phyloP scores from a whole-genome alignment of 495 filamentous ascomycete genomes.

The Neurospora sp. region DNA sequence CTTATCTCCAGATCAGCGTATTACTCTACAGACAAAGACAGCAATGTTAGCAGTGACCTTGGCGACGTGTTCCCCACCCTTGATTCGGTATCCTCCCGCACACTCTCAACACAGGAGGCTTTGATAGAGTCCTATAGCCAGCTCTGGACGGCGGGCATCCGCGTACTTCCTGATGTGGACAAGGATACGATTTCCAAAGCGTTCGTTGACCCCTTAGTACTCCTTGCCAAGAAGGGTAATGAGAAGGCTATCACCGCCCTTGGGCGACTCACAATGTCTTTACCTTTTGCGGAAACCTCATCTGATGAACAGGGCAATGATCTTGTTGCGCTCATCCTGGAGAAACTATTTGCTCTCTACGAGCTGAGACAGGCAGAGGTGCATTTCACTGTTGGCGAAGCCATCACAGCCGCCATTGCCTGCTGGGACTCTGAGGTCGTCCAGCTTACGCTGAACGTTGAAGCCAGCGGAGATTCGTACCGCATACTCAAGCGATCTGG shows the following conservation, averaged over 20 bases:
- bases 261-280: constrained; percentile 53
- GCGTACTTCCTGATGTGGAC: not conserved
- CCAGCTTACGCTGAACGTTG: constrained; percentile 38
- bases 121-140: constrained; percentile 62
- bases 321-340: constrained; percentile 38
- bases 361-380: constrained; percentile 75
- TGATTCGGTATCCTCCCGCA: constrained; percentile 8
- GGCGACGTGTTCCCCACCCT: constrained; percentile 13
- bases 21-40: constrained; percentile 6
- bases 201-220: constrained; percentile 48
- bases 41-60: not conserved
- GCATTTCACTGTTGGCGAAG: constrained; percentile 83
- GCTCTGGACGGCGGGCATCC: constrained; percentile 56
- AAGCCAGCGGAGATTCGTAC: constrained; percentile 21
- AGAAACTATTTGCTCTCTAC: constrained; percentile 61
- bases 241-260: constrained; percentile 70
- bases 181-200: constrained; percentile 5
- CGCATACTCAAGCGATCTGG: constrained; percentile 27
- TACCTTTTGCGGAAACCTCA: constrained; percentile 15
- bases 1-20: constrained; percentile 19
- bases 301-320: constrained; percentile 10
- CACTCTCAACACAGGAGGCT: constrained; percentile 26
- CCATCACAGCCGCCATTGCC: constrained; percentile 61
- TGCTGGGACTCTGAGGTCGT: constrained; percentile 64
- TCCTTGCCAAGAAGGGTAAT: constrained; percentile 66